Evolutionary conservation across 2,329 filamentous ascomycete species (phyloP), one percentile per base, ranked within the genome.

Genomic region (Microsporum canis): DNA sequence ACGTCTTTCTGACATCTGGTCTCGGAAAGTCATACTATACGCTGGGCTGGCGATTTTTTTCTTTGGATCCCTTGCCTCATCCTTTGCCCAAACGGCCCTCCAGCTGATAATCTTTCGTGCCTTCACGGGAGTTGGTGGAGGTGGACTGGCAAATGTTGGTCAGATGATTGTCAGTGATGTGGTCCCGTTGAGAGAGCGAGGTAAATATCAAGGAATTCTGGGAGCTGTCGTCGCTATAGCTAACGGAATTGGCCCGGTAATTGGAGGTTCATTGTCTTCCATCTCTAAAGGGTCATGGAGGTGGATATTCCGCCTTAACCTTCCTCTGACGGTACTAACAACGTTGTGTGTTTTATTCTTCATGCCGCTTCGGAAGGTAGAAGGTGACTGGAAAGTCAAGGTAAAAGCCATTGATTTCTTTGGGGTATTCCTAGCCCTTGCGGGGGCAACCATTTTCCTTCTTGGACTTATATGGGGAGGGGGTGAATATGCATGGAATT

Each of bases 111-210:
- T 81, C 34, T 86, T 85, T 67, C 78, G 84, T 17, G 84, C 77
- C 4, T 70, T 85, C 23, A 80, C 83, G 1, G 84, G 84, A 49
- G 74, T 86, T 10, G 83, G 82, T 7, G 80, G 80, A 45, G 84
- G 84, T 1, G 84, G 84, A 1, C 77, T 87, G 34, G 79, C 78
- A 61, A 82, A 79, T 2, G 71, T 85, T 31, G 74, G 78, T 4
- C 83, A 84, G 75, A 84, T 85, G 70, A 83, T 85, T 49, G 78
- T 85, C 8, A 80, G 77, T n/a, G 83, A 85, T 66, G 74, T 85
- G 3, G 82, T 84, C 0, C 80, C 81, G 0, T 72, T 85, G 3
- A 77, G 82, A 64, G 78, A 84, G 65, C 72, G 83, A 62, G 83
- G 83, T 2, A 83, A 82, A 67, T 82, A 75, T 66, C 88, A 91